Evolutionary conservation across 331 rosid genomes (phyloP).

Genomic region (Quercus tomentella): DNA sequence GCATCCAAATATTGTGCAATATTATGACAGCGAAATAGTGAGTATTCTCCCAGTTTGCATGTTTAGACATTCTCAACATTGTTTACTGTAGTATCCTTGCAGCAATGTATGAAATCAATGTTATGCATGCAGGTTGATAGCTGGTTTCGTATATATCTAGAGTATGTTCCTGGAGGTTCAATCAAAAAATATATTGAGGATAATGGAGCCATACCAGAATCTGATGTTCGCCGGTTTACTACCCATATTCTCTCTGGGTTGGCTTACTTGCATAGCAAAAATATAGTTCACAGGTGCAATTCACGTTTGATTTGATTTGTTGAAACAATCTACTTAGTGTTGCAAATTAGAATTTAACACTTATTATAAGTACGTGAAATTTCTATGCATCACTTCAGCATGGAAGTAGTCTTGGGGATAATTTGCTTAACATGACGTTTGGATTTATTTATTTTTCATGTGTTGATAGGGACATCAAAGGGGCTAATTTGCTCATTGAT

Average conservation of each 20-base stretch:
- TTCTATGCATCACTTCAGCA: neutral
- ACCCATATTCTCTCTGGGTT: conserved; percentile 91
- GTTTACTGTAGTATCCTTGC: neutral
- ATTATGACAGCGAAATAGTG: conserved; percentile 84
- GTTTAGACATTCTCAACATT: neutral
- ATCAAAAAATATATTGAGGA: no score
- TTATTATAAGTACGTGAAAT: neutral
- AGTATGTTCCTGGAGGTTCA: no score
- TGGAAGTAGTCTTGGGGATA: no score
- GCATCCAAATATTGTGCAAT: conserved; percentile 88
- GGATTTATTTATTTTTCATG: no score
- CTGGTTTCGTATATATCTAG: conserved; percentile 85
- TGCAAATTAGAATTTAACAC: neutral
- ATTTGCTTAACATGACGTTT: no score
- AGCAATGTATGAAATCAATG: neutral
- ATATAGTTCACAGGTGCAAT: conserved; percentile 82
- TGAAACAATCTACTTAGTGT: neutral
- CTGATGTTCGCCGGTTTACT: conserved; percentile 77
- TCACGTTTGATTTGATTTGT: neutral
- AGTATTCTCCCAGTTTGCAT: conserved; percentile 30
- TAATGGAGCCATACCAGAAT: conserved; percentile 88
- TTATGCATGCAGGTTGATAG: conserved; percentile 60
- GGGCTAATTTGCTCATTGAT: conserved; percentile 91
- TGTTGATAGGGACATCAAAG: conserved; percentile 89
- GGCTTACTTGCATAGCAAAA: conserved; percentile 79